Evolutionary conservation across 2,329 filamentous ascomycete species (phyloP).

Genomic region (Dryadomyces quercus-mongolicae): DNA sequence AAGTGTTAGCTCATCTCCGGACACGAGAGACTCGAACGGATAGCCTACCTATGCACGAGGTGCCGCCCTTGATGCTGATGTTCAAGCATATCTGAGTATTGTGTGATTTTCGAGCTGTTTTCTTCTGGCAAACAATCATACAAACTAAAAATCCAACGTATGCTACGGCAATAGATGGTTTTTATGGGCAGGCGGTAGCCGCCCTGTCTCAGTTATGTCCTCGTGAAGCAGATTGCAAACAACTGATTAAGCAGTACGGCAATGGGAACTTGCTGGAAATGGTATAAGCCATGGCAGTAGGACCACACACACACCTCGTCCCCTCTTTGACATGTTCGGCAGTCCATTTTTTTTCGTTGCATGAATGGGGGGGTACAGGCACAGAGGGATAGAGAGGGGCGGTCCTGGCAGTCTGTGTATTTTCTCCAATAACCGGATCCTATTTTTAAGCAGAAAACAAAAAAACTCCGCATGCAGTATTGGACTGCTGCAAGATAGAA

Average conservation of each 20-base stretch:
- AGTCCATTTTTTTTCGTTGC: not conserved
- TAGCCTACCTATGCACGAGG: conserved; percentile 10
- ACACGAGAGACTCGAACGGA: not conserved
- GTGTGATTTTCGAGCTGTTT: not conserved
- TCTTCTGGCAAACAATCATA: no score
- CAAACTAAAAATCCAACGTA: no score
- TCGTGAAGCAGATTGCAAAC: not conserved
- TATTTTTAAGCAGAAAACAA: no score
- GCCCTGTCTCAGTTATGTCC: no score
- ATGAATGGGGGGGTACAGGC: no score
- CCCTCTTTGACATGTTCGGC: not conserved
- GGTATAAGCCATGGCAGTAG: not conserved
- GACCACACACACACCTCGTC: not conserved
- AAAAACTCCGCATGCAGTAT: no score
- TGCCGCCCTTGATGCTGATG: conserved; percentile 1
- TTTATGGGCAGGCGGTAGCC: no score
- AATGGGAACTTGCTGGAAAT: not conserved
- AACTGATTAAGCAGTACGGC: not conserved
- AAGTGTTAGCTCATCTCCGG: not conserved
- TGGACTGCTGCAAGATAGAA: no score
- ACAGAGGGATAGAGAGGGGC: no score
- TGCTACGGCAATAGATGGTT: no score
- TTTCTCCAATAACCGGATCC: no score
- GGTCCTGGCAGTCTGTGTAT: no score
- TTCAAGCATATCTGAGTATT: not conserved